phyloP scores from a whole-genome alignment of 192 early-diverging fungal genomes.

The Coemansia sp. region DNA sequence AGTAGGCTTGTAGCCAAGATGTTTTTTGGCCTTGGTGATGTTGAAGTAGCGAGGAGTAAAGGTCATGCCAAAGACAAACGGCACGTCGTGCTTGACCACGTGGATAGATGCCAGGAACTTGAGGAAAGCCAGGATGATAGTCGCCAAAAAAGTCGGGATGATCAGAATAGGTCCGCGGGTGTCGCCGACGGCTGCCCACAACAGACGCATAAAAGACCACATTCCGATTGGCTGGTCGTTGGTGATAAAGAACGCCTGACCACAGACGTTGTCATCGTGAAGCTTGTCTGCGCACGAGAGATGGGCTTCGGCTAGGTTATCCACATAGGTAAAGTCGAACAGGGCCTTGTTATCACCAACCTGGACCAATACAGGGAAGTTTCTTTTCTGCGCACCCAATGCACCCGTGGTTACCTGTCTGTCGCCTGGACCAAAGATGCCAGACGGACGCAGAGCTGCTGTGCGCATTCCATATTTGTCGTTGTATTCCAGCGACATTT shows the following conservation, averaged over 20 bases:
- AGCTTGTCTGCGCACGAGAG: slow-evolving; percentile 81
- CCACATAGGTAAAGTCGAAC: slow-evolving; percentile 93
- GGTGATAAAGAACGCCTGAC: slow-evolving; percentile 87
- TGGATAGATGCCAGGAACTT: slow-evolving; percentile 61
- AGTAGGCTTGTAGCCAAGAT: slow-evolving; percentile 66
- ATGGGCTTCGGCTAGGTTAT: slow-evolving; percentile 92
- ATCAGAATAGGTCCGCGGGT: slow-evolving; percentile 61
- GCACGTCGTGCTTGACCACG: slow-evolving; percentile 72
- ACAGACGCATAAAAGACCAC: slow-evolving; percentile 82
- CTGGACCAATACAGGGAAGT: slow-evolving; percentile 65
- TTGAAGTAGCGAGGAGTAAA: slow-evolving; percentile 84
- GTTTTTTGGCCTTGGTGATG: slow-evolving; percentile 79
- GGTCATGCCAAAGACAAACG: slow-evolving; percentile 77
- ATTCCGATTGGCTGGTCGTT: slow-evolving; percentile 87
- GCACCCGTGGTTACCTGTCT: slow-evolving; percentile 69
- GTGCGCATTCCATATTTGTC: slow-evolving; percentile 65
- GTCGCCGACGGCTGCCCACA: slow-evolving; percentile 65
- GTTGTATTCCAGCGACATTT: slow-evolving; percentile 75
- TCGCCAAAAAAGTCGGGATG: slow-evolving; percentile 69
- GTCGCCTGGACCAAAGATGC: slow-evolving; percentile 90
- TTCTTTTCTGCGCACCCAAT: slow-evolving; percentile 64
- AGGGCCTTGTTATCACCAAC: slow-evolving; percentile 82
- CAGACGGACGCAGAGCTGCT: slow-evolving; percentile 80
- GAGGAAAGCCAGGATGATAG: slow-evolving; percentile 64
- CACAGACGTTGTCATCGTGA: slow-evolving; percentile 52